Evolutionary conservation across 257 asterid species (phyloP).

Genomic region (Ehretia macrophylla): DNA sequence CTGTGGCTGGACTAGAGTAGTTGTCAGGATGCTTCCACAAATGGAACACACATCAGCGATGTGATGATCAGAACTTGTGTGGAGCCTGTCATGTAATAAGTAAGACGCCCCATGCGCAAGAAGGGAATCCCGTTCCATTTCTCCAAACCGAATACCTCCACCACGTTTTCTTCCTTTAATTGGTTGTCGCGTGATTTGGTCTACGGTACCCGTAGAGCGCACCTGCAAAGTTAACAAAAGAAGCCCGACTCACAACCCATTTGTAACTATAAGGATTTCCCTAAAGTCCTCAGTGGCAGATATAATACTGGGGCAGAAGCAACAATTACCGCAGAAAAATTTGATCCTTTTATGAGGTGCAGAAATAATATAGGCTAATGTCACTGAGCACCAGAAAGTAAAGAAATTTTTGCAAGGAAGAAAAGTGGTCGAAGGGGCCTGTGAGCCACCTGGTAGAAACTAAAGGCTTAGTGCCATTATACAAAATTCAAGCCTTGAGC

Average conservation of each 20-base stretch:
- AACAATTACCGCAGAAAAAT: too few relatives aligned
- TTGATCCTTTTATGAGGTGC: too few relatives aligned
- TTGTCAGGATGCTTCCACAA: constrained; percentile 81
- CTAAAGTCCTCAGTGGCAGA: too few relatives aligned
- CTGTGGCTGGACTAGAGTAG: constrained; percentile 50
- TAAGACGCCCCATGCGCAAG: constrained; percentile 97
- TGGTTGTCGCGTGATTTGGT: constrained; percentile 86
- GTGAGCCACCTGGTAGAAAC: too few relatives aligned
- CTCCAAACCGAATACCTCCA: constrained; percentile 97
- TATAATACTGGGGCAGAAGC: too few relatives aligned
- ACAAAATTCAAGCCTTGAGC: too few relatives aligned
- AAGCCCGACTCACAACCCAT: constrained; percentile 1
- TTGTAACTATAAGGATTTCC: too few relatives aligned
- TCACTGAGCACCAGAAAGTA: too few relatives aligned
- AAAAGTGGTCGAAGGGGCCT: too few relatives aligned
- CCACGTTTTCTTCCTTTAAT: constrained; percentile 95
- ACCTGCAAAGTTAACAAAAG: constrained; percentile 42
- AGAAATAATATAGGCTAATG: too few relatives aligned
- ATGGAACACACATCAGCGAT: constrained; percentile 83
- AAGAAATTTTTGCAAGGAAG: too few relatives aligned
- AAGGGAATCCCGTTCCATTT: constrained; percentile 97
- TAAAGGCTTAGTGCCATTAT: too few relatives aligned
- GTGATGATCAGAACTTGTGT: constrained; percentile 86
- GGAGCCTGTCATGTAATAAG: constrained; percentile 89
- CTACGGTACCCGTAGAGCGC: constrained; percentile 86